Conservation (phyloP, 768 basidiomycete genomes). For the Boletellus emodensis region DNA sequence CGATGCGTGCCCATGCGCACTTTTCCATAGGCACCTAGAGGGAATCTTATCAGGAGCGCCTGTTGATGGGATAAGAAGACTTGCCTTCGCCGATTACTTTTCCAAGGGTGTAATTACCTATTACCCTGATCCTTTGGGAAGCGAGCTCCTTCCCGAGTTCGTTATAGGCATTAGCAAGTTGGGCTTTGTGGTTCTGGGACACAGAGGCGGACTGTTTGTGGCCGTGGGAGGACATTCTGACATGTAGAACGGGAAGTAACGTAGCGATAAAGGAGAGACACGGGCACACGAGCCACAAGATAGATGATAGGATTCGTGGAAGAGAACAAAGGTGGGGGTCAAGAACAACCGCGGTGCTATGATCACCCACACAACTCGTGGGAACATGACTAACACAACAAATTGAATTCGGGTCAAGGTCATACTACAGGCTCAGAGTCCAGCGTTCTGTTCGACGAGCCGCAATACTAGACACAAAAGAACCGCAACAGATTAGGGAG, state of each 20-base stretch:
- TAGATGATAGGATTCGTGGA: constrained; percentile 14
- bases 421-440: constrained; percentile 15
- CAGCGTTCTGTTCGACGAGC: constrained; percentile 12
- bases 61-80: constrained; percentile 21
- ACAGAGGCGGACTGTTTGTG: constrained; percentile 62
- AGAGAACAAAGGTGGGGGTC: constrained; percentile 6
- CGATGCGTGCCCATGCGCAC: constrained; percentile 94
- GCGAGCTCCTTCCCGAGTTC: constrained; percentile 94
- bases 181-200: constrained; percentile 75
- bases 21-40: constrained; percentile 87
- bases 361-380: constrained; percentile 11
- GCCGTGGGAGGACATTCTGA: constrained; percentile 45
- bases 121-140: constrained; percentile 84
- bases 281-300: constrained; percentile 32
- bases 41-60: constrained; percentile 23
- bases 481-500: constrained; percentile 27
- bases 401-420: constrained; percentile 5
- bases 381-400: constrained; percentile 29
- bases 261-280: constrained; percentile 33
- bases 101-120: constrained; percentile 93
- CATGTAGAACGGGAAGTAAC: constrained; percentile 29
- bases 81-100: constrained; percentile 93
- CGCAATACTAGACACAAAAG: constrained; percentile 18
- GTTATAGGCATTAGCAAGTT: constrained; percentile 94
- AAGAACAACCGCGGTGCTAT: constrained; percentile 11